Evolutionary conservation across 768 basidiomycete species (phyloP).

Genomic region (Tylopilus felleus): DNA sequence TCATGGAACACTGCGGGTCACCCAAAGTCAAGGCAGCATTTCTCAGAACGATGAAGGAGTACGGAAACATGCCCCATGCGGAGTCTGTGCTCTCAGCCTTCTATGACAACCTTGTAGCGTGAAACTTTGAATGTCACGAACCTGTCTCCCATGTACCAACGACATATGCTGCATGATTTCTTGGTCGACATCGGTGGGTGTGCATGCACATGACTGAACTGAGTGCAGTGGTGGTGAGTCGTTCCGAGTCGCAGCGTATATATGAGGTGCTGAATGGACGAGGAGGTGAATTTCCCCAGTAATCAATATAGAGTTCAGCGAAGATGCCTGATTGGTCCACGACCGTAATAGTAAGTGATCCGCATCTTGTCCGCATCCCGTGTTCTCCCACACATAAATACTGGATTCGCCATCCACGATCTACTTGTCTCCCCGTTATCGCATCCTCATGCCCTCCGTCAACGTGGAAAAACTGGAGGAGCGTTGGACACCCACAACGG

Average conservation of each 20-base stretch:
- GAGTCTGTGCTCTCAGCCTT: constrained; percentile 13
- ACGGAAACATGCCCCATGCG: constrained; percentile 7
- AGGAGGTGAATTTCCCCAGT: too few species aligned
- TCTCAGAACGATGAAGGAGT: constrained; percentile 4
- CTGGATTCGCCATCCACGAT: not conserved
- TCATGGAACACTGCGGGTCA: constrained; percentile 6
- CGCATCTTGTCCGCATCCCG: too few species aligned
- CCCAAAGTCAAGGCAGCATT: constrained; percentile 14
- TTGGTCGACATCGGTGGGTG: too few species aligned
- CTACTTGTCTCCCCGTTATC: not conserved
- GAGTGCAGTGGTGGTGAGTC: too few species aligned
- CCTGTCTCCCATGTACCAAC: not conserved
- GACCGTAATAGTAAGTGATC: too few species aligned
- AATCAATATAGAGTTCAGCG: too few species aligned
- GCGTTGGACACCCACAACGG: constrained; percentile 10
- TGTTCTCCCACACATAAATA: too few species aligned
- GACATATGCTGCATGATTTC: not conserved
- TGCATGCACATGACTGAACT: too few species aligned
- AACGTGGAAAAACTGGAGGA: constrained; percentile 9
- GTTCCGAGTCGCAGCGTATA: too few species aligned
- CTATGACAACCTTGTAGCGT: constrained; percentile 11
- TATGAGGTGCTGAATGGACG: too few species aligned
- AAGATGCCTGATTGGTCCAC: too few species aligned
- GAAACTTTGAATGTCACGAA: not conserved
- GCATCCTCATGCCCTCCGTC: not conserved